Evolutionary conservation across 108 stramenopile genomes (phyloP), one percentile per base, ranked within the genome.

Genomic region (Cyclotella kingstonii): DNA sequence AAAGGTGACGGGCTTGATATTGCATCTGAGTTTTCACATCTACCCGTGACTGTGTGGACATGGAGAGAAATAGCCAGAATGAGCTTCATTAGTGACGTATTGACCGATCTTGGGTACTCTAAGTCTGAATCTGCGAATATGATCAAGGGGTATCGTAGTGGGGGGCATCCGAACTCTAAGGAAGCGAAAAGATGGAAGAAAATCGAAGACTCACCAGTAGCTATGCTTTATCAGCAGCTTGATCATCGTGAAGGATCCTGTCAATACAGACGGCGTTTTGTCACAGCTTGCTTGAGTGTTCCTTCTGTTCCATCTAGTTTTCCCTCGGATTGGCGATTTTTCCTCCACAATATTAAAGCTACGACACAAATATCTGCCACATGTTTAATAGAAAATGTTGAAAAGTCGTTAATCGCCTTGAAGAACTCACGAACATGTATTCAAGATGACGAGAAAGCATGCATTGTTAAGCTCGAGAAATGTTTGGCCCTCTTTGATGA

Each of bases 141-240:
- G 25, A 55, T 89, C 12, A 84, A 86, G 39, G 91, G 91, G 5
- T 89, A 87, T 44, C 71, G 91, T 27, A 87, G 84, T 59, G 82
- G 82, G 1, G 91, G 91, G 9, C 91, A 92, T 71, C 91, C 91
- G 5, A 92, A 92, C 57, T 89, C 87, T 0, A 92, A 92, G 64
- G 87, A 92, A 71, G 87, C 91, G 10, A 83, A 79, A 27, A 63
- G 91, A 42, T 57, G 86, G 46, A 82, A 88, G 39, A 66, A 82
- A 31, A 76, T 80, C 8, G 87, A 92, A 75, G 91, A 87, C 30
- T 80, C 83, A 44, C 54, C 75, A 2, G 60, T 89, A 39, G 80
- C 77, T 1, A 57, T 84, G 27, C 62, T 84, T 18, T 68, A 81
- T 25, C 86, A 91, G 42, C 52, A 41, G 36, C 57, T 91, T 31